A percentile compares a stretch with the other conserved stretches of the same genome.
Conservation (phyloP, 73 alveolate genomes). For the Paramecium biaurelia region DNA sequence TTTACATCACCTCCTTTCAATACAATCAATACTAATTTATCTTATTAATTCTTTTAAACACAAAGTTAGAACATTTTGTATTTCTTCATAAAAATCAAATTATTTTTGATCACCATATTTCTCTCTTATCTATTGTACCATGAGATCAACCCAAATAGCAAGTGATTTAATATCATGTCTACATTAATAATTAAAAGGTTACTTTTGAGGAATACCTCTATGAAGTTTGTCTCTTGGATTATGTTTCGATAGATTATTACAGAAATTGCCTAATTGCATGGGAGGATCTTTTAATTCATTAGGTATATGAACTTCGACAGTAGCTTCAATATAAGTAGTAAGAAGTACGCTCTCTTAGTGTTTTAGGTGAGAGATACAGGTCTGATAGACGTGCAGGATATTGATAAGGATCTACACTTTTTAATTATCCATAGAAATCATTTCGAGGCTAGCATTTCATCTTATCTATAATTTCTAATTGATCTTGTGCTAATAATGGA, state of each 20-base stretch:
- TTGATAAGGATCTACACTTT: constrained; percentile 4
- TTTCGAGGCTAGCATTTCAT: not conserved
- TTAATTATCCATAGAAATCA: constrained; percentile 16
- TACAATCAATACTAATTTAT: constrained; percentile 18
- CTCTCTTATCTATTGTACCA: not conserved
- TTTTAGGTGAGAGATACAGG: not conserved
- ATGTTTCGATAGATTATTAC: not conserved
- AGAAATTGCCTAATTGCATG: not conserved
- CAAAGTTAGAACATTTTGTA: not conserved
- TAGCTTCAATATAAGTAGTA: not conserved
- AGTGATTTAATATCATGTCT: constrained; percentile 13
- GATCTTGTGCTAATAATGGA: not conserved
- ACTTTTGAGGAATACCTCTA: constrained; percentile 47
- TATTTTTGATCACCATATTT: not conserved
- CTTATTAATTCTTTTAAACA: not conserved
- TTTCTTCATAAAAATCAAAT: not conserved
- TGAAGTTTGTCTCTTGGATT: constrained; percentile 22
- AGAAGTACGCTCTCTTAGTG: not conserved
- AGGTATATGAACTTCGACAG: not conserved
- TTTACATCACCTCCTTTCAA: constrained; percentile 14
- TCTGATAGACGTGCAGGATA: not conserved
- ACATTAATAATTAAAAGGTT: not conserved
- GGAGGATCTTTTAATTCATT: not conserved
- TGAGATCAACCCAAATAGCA: constrained; percentile 12
- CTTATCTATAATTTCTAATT: not conserved